Conservation (phyloP, 2,329 filamentous ascomycete genomes). For the Penicillium hordei region DNA sequence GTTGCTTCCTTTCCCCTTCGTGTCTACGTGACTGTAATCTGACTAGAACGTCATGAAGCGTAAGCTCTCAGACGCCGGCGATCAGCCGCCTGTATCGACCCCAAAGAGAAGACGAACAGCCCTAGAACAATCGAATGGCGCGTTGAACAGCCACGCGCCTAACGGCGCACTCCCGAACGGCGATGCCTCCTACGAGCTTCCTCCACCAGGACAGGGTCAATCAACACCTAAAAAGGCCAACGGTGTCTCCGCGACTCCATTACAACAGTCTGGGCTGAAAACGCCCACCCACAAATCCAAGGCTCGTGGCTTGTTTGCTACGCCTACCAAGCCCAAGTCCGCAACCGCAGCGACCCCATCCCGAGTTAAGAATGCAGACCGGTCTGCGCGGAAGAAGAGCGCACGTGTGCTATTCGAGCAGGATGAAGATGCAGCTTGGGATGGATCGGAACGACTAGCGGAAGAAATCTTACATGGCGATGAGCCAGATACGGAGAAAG, state of each 20-base stretch:
- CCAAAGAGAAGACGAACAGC: slow-evolving; percentile 41
- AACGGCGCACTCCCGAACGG: slow-evolving; percentile 16
- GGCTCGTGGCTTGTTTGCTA: slow-evolving; percentile 42
- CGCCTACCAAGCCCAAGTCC: slow-evolving; percentile 39
- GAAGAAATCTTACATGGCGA: slow-evolving; percentile 63
- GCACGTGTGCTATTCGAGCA: slow-evolving; percentile 73
- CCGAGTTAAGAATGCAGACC: slow-evolving; percentile 70
- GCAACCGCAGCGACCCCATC: slow-evolving; percentile 55
- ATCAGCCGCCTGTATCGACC: slow-evolving; percentile 37
- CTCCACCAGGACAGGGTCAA: slow-evolving; percentile 29
- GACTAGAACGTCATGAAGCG: slow-evolving; percentile 41
- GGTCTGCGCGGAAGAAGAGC: slow-evolving; percentile 84
- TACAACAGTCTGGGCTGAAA: slow-evolving; percentile 38
- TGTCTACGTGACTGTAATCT: slow-evolving; percentile 16
- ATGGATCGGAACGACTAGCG: slow-evolving; percentile 66
- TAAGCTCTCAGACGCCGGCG: slow-evolving; percentile 40
- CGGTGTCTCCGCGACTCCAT: slow-evolving; percentile 26
- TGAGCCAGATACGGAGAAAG: slow-evolving; percentile 24
- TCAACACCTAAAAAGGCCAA: slow-evolving; percentile 36
- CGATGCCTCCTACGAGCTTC: slow-evolving; percentile 26
- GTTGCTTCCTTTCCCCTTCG: slow-evolving; percentile 25
- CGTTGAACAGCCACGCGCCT: slow-evolving; percentile 27
- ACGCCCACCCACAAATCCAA: slow-evolving; percentile 41
- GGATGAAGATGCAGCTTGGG: slow-evolving; percentile 64
- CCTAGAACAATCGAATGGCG: slow-evolving; percentile 25